Evolutionary conservation across 192 early-diverging fungal species (phyloP).

Genomic region (Nowakowskiella sp.): DNA sequence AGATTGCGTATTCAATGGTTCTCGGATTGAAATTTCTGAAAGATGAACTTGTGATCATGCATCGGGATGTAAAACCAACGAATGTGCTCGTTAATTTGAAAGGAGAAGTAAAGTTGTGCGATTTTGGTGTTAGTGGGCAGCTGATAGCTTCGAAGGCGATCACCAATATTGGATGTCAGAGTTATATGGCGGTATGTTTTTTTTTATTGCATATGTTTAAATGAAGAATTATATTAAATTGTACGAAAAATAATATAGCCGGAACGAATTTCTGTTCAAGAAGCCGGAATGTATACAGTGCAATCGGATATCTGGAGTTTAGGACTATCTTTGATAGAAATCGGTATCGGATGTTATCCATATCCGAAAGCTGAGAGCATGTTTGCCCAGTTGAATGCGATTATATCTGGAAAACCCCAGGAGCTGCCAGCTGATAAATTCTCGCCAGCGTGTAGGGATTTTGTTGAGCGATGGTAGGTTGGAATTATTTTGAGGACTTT

Average conservation of each 20-base stretch:
- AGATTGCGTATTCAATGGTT: constrained; percentile 43
- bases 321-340: constrained; percentile 80
- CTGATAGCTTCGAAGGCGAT: constrained; percentile 78
- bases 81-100: constrained; percentile 80
- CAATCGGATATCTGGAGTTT: constrained; percentile 92
- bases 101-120: constrained; percentile 91
- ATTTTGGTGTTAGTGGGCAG: constrained; percentile 94
- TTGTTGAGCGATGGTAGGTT: constrained; percentile 65
- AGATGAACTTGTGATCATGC: constrained; percentile 79
- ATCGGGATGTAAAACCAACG: constrained; percentile 91
- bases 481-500: constrained; percentile 14
- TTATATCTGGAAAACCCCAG: constrained; percentile 72
- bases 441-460: constrained; percentile 63
- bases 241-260: constrained; percentile 44
- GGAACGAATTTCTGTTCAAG: constrained; percentile 66
- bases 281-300: constrained; percentile 64
- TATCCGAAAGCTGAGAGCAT: constrained; percentile 57
- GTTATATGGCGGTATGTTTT: constrained; percentile 79
- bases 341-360: constrained; percentile 70
- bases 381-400: constrained; percentile 82
- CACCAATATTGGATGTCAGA: constrained; percentile 89
- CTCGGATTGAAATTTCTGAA: constrained; percentile 79
- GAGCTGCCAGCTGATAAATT: constrained; percentile 56
- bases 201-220: constrained; percentile 3
- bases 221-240: background rate